Evolutionary conservation across 345 rosid genomes (phyloP), one percentile per base, ranked within the genome.

Genomic region (Citrus cavaleriei): DNA sequence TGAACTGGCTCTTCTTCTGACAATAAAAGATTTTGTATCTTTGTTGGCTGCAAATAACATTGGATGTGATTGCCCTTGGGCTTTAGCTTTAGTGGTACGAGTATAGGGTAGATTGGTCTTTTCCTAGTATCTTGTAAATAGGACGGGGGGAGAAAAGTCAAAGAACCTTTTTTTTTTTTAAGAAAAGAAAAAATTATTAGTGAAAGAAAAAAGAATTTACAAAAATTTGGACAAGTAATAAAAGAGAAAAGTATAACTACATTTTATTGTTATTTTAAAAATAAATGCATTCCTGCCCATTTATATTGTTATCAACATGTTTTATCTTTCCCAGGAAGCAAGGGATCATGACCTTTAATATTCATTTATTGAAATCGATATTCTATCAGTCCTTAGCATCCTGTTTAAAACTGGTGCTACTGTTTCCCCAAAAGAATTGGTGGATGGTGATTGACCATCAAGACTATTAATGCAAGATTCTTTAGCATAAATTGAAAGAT

Each of bases 401-500:
- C 70, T 63, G 40, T 74, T 27, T 38, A 73, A 27, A 42, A 62
- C 22, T 28, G 10, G 70, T 19, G 7, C 24, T 21, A 21, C 25
- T 46, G 40, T 46, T 54, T 59, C 22, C 21, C 6, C 70, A 10
- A 46, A 40, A 9, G 19, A 75, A 63, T 16, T 64, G 7, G 13
- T 30, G 10, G 78, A 75, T 75, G 19, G 34, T 54, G 24, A 32
- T 46, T 28, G 12, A 30, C 22, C 62, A n/a, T 75, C 70, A 42
- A 46, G 70, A n/a, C 61, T 42, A 21, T 6, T 2, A 30, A 42
- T 28, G 51, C 78, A 74, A 30, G n/a, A 27, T 49, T 32, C 42
- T 71, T 30, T 71, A 54, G 62, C 40, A 4, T 54, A 19, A 71
- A 71, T 10, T 71, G 62, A 71, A 71, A 71, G 46, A 70, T 40